Percentiles rank a stretch among this genome's conserved stretches.
phyloP scores from a whole-genome alignment of 768 basidiomycete species.

The Tricholoma saponaceum region DNA sequence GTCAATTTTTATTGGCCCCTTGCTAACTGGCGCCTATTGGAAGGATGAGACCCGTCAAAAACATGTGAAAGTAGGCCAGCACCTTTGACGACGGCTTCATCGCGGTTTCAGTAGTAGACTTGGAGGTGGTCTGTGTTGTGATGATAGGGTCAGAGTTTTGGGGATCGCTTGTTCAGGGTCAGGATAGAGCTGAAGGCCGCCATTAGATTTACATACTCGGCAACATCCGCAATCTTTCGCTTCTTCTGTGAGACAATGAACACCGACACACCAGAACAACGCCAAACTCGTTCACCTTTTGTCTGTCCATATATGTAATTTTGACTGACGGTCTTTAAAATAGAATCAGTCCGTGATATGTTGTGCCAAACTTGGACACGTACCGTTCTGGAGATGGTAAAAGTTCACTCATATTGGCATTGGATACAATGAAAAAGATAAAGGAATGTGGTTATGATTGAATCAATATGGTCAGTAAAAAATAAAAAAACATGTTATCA shows the following conservation, averaged over 20 bases:
- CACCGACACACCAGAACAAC: background rate
- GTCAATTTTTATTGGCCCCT: slow-evolving; percentile 19
- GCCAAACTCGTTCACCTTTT: slow-evolving; percentile 24
- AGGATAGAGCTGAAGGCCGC: background rate
- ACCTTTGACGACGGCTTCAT: background rate
- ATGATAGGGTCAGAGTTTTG: slow-evolving; percentile 4
- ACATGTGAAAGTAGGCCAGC: background rate
- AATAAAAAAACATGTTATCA: background rate
- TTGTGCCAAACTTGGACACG: background rate
- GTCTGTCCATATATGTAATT: slow-evolving; percentile 30
- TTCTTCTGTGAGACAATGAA: slow-evolving; percentile 21
- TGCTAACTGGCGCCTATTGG: slow-evolving; percentile 17
- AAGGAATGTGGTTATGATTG: slow-evolving; percentile 14
- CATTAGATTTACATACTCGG: slow-evolving; percentile 12
- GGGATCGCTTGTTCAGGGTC: slow-evolving; percentile 8
- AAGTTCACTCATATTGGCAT: slow-evolving; percentile 9
- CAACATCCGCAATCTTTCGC: slow-evolving; percentile 15
- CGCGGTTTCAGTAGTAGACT: background rate
- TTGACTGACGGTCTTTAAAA: slow-evolving; percentile 16
- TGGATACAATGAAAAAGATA: slow-evolving; percentile 2
- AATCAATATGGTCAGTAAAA: background rate
- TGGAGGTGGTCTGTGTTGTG: background rate
- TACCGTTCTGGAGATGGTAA: slow-evolving; percentile 16
- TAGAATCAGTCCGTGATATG: background rate
- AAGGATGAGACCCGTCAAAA: slow-evolving; percentile 1